Evolutionary conservation across 2,329 filamentous ascomycete species (phyloP).

Genomic region (Daldinia sp.): DNA sequence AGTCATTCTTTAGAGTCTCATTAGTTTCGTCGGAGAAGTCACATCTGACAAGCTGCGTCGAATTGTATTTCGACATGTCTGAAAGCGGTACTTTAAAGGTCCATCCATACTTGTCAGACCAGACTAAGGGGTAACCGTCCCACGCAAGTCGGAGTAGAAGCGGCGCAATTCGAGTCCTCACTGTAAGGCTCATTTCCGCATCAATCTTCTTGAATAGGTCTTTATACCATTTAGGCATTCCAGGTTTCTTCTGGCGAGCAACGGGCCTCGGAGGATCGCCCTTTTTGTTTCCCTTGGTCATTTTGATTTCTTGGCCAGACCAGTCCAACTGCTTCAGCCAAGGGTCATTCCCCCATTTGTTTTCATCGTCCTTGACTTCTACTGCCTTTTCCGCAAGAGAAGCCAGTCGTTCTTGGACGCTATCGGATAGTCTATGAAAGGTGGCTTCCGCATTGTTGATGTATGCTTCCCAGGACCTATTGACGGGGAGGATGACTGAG

Average conservation of each 20-base stretch:
- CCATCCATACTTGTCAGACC: constrained; percentile 95
- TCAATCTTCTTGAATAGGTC: constrained; percentile 79
- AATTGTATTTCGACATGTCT: constrained; percentile 70
- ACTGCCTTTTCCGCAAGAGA: constrained; percentile 80
- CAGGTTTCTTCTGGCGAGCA: constrained; percentile 88
- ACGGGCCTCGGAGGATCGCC: constrained; percentile 78
- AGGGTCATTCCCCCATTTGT: constrained; percentile 79
- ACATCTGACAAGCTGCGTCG: constrained; percentile 76
- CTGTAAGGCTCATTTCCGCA: constrained; percentile 73
- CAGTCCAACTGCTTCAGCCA: constrained; percentile 96
- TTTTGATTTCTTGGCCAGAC: constrained; percentile 90
- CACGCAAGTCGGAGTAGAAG: constrained; percentile 84
- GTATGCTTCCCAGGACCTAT: constrained; percentile 88
- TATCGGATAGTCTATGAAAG: constrained; percentile 78
- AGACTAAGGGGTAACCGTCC: constrained; percentile 88
- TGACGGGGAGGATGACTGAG: constrained; percentile 88
- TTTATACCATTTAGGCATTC: constrained; percentile 96
- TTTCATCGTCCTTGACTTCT: constrained; percentile 72
- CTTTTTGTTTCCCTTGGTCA: constrained; percentile 92
- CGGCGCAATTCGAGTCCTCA: constrained; percentile 87
- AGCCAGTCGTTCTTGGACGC: constrained; percentile 78
- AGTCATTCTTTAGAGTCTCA: constrained; percentile 70
- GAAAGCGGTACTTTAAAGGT: constrained; percentile 78
- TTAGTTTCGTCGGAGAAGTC: constrained; percentile 81
- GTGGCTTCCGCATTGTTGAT: constrained; percentile 83